phyloP scores from a whole-genome alignment of 768 basidiomycete species.

The Pleurotus tuoliensis region DNA sequence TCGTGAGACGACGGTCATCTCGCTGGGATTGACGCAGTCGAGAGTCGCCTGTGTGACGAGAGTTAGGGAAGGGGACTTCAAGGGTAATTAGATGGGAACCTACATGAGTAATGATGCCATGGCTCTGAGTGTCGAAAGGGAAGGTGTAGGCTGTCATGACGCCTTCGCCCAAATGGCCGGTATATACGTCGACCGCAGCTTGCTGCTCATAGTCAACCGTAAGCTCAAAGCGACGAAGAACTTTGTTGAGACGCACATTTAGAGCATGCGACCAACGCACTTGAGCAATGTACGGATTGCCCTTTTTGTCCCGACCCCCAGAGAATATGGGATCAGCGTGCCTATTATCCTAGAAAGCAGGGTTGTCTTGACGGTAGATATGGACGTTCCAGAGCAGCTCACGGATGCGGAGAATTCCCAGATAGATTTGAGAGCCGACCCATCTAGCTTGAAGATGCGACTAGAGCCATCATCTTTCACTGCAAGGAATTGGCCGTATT shows the following conservation, averaged over 20 bases:
- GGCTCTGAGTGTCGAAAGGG: slow-evolving; percentile 56
- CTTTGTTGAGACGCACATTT: slow-evolving; percentile 37
- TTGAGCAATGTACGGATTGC: slow-evolving; percentile 53
- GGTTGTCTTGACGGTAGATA: no score
- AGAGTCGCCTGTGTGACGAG: slow-evolving; percentile 40
- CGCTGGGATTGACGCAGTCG: slow-evolving; percentile 40
- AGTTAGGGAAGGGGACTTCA: not conserved
- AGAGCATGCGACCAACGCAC: slow-evolving; percentile 62
- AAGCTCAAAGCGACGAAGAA: slow-evolving; percentile 6
- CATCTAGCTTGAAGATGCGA: slow-evolving; percentile 50
- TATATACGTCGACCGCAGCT: slow-evolving; percentile 51
- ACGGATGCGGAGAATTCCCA: slow-evolving; percentile 61
- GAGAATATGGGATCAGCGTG: slow-evolving; percentile 50
- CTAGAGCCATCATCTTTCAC: slow-evolving; percentile 51
- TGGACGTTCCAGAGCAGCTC: slow-evolving; percentile 15
- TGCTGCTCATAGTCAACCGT: slow-evolving; percentile 31
- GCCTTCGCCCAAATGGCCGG: slow-evolving; percentile 45
- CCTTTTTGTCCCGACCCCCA: slow-evolving; percentile 49
- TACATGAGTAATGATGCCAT: slow-evolving; percentile 73
- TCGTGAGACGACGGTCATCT: slow-evolving; percentile 32
- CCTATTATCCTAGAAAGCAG: slow-evolving; percentile 16
- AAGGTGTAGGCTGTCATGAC: slow-evolving; percentile 52
- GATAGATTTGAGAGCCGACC: slow-evolving; percentile 27
- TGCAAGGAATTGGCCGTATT: slow-evolving; percentile 58
- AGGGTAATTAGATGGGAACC: slow-evolving; percentile 13